Percentiles rank a stretch among this genome's conserved stretches.
phyloP scores from a whole-genome alignment of 257 asterid species.

The Sherardia arvensis region DNA sequence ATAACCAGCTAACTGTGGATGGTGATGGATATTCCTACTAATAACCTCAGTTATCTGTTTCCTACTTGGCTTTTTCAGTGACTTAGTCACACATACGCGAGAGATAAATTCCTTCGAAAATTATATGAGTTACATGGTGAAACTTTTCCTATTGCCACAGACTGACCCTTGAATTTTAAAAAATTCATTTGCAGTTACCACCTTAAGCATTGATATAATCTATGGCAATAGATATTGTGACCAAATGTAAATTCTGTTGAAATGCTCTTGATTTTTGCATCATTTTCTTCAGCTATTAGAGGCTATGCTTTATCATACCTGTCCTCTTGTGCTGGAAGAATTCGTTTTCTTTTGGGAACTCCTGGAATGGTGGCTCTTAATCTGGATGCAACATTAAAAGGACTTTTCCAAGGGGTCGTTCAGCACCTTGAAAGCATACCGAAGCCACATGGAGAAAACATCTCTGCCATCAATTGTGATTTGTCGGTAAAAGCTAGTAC shows the following conservation, averaged over 20 bases:
- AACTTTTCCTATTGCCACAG: not conserved
- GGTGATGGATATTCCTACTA: not conserved
- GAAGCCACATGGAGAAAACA: constrained; percentile 89
- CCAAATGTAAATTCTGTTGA: not conserved
- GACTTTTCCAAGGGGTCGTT: constrained; percentile 81
- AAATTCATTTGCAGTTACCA: too few relatives aligned
- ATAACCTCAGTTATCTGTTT: not conserved
- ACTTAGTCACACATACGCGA: not conserved
- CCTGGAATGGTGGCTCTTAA: constrained; percentile 99
- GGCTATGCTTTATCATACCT: constrained; percentile 96
- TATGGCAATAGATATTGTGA: not conserved
- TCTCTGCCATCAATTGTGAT: constrained; percentile 79
- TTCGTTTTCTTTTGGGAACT: constrained; percentile 90
- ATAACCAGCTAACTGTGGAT: not conserved
- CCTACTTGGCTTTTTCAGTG: not conserved
- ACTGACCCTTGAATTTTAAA: not conserved
- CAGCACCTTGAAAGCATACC: constrained; percentile 93
- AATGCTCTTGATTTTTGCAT: not conserved
- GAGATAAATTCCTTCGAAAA: not conserved
- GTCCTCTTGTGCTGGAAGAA: constrained; percentile 95
- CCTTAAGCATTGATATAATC: not conserved
- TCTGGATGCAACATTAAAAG: constrained; percentile 79
- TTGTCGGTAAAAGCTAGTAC: constrained; percentile 61
- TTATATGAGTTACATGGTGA: not conserved
- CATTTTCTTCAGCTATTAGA: constrained; percentile 67